Percentiles rank a stretch among this genome's conserved stretches.
These are phyloP conservation scores for Pulicaria dysenterica DNA, from an alignment of 129 eudicot species.

Conservation along the genomic window DNA sequence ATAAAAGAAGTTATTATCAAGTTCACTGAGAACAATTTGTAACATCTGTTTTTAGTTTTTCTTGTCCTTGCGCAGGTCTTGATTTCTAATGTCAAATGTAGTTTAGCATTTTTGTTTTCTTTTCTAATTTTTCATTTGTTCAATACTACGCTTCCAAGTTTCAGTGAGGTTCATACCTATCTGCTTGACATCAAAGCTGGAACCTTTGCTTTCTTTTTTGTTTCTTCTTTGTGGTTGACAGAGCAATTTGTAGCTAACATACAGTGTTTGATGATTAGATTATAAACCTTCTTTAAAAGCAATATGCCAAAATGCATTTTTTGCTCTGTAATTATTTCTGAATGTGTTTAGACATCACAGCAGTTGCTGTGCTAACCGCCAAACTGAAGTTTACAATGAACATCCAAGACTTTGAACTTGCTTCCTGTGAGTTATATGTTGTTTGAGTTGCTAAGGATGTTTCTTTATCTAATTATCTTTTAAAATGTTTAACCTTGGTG, in stretches of 20 bases:
- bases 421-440: slow-evolving; percentile 6
- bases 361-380: background rate
- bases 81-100: background rate
- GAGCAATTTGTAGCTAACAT: background rate
- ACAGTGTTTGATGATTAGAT: background rate
- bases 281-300: background rate
- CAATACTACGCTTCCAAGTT: too few species aligned
- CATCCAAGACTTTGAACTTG: slow-evolving; percentile 6
- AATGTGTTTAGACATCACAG: background rate
- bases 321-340: background rate
- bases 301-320: background rate
- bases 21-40: background rate
- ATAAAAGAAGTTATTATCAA: background rate
- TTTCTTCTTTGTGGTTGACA: background rate
- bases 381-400: background rate
- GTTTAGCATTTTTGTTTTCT: background rate
- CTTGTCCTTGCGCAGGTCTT: background rate
- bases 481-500: background rate
- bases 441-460: background rate
- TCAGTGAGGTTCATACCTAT: background rate
- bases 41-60: slow-evolving; percentile 1
- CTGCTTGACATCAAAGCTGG: background rate
- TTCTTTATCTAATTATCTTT: background rate
- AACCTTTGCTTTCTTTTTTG: background rate
- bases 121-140: too few species aligned